These are phyloP conservation scores for Saksenaea oblongispora DNA, from an alignment of 371 early-diverging fungal species.

Conservation along the genomic window DNA sequence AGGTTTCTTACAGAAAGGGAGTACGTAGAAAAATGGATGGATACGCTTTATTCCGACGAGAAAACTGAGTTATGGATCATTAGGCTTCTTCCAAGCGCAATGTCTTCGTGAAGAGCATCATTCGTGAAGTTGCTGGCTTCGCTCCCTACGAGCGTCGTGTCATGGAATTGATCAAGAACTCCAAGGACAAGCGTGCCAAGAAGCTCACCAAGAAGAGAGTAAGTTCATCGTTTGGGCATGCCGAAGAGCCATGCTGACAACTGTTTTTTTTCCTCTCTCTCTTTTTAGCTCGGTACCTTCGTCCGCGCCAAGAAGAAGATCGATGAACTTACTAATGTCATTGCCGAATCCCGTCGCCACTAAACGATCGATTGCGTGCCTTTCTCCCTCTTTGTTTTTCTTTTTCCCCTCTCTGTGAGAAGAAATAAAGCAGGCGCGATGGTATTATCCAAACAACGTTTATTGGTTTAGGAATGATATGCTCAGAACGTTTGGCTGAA, in stretches of 20 bases:
- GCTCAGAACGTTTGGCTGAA: neutral
- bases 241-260: too few relatives aligned
- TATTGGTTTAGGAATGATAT: neutral
- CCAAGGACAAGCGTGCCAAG: conserved; percentile 99
- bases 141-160: conserved; percentile 99
- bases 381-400: neutral
- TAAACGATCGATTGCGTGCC: conserved; percentile 8
- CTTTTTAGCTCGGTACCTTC: conserved; percentile 90
- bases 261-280: neutral
- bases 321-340: conserved; percentile 93
- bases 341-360: conserved; percentile 94
- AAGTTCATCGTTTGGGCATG: conserved; percentile 23
- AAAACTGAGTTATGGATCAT: neutral
- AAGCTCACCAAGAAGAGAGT: conserved; percentile 98
- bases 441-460: neutral
- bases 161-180: conserved; percentile 99
- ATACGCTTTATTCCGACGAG: neutral
- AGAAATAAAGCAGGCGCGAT: neutral
- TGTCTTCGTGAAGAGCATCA: conserved; percentile 88
- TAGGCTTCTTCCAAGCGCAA: conserved; percentile 84
- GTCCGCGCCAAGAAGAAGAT: conserved; percentile 98
- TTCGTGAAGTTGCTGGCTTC: conserved; percentile 98
- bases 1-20: conserved; percentile 85
- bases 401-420: neutral
- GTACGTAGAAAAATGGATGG: conserved; percentile 58